A percentile compares a stretch with the other conserved stretches of the same genome.
Evolutionary conservation across 371 early-diverging fungal species (phyloP).

Genomic region (Parasitella parasitica): DNA sequence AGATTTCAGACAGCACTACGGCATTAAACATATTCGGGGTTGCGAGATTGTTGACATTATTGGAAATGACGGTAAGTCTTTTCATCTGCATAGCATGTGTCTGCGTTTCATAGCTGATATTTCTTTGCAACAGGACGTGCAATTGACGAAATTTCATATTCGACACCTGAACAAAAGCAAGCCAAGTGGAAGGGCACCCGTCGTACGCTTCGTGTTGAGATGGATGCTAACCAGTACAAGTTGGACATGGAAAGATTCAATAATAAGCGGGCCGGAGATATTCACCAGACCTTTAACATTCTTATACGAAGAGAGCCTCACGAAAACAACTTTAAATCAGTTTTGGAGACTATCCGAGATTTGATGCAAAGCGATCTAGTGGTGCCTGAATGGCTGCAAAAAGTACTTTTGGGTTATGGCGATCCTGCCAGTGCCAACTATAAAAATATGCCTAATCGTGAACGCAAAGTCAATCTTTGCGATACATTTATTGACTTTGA

Average conservation of each 20-base stretch:
- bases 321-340: slow-evolving; percentile 92
- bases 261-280: slow-evolving; percentile 46
- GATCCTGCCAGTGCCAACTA: slow-evolving; percentile 81
- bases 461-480: slow-evolving; percentile 67
- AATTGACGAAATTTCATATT: slow-evolving; percentile 55
- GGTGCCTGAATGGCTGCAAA: slow-evolving; percentile 90
- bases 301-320: slow-evolving; percentile 83
- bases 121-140: slow-evolving; percentile 35
- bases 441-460: slow-evolving; percentile 51
- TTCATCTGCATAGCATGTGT: background rate
- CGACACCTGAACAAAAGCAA: slow-evolving; percentile 42
- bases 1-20: slow-evolving; percentile 68
- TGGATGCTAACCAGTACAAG: slow-evolving; percentile 90
- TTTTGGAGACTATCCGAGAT: slow-evolving; percentile 86
- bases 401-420: slow-evolving; percentile 92
- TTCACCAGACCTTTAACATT: slow-evolving; percentile 85
- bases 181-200: slow-evolving; percentile 48
- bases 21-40: slow-evolving; percentile 81
- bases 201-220: slow-evolving; percentile 73
- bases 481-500: slow-evolving; percentile 87
- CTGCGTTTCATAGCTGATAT: background rate
- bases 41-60: slow-evolving; percentile 81
- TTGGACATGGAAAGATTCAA: slow-evolving; percentile 38
- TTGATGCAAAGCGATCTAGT: slow-evolving; percentile 75
- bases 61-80: slow-evolving; percentile 65